Conservation (phyloP, 1,284 basidiomycete species). For the Ganoderma lingzhi region DNA sequence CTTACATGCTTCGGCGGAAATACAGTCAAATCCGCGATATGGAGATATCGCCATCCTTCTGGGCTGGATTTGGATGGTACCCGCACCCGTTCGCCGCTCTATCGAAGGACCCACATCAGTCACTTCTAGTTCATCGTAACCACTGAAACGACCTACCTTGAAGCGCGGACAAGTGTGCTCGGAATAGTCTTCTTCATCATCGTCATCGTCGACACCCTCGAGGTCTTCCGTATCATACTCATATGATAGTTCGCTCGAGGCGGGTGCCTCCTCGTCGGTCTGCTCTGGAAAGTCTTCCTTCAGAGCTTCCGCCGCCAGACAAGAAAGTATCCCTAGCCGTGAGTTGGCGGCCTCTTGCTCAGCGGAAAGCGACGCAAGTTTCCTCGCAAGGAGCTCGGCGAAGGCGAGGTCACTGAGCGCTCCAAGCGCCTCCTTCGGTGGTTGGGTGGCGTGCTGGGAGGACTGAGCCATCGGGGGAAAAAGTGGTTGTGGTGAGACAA, state of each 20-base stretch:
- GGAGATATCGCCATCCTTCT: constrained; percentile 8
- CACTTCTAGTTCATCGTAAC: no score
- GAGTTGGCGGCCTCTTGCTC: constrained; percentile 6
- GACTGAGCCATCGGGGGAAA: constrained; percentile 11
- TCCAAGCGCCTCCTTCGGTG: not conserved
- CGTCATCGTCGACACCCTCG: not conserved
- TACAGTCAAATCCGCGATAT: constrained; percentile 15
- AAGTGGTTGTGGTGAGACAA: not conserved
- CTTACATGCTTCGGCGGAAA: constrained; percentile 17
- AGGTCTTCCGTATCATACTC: constrained; percentile 13
- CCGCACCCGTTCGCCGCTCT: constrained; percentile 18
- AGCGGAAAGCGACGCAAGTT: constrained; percentile 10
- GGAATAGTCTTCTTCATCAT: not conserved
- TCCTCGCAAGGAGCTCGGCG: constrained; percentile 12
- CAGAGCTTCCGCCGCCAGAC: constrained; percentile 9
- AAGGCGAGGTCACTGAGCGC: constrained; percentile 13
- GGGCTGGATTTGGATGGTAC: not conserved
- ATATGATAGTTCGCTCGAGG: constrained; percentile 1
- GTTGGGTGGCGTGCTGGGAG: constrained; percentile 9
- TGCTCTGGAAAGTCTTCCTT: constrained; percentile 10
- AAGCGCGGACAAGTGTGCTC: constrained; percentile 6
- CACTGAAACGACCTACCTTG: not conserved
- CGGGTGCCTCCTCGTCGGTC: not conserved
- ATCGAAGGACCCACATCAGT: not conserved
- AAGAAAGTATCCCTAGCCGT: constrained; percentile 11